Evolutionary conservation across 169 alveolate species (phyloP), one percentile per base, ranked within the genome.

Genomic region (Plasmodium falciparum): DNA sequence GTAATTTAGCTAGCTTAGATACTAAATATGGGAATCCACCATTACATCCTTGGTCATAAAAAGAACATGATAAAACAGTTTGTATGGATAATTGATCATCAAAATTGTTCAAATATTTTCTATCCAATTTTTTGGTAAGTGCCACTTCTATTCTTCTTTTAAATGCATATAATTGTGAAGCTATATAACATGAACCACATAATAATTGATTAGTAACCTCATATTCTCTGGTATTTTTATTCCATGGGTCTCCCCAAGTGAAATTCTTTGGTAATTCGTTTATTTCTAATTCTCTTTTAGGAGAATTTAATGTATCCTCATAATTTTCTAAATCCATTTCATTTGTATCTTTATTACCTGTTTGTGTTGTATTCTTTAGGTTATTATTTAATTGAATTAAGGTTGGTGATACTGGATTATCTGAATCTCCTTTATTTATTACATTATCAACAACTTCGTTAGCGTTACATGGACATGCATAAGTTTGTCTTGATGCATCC

Each of bases 101-200:
- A 54, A 89, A 75, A 43, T 85, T 65, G 50, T 73, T 83, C 86
- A 88, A 74, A n/a, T 86, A 73, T 13, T 75, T 89, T 17, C 90
- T 92, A 7, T 93, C 93, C 15, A 93, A 71, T 33, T 89, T 65
- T 67, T 95, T 96, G 8, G 93, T 92, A n/a, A 97, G 88, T 33
- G 75, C 74, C 29, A 98, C 93, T 88, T 96, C 97, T 20, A 95
- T 69, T 50, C 99, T 88, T 33, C 97, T 96, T 76, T 96, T 97
- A 17, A 98, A 91, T 22, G 92, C 95, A 65, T 89, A 94, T 43
- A 96, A 94, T 49, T 97, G 93, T 22, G 99, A 91, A 56, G 97
- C 93, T 15, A 98, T 97, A 92, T 98, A 98, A 88, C 99, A 98
- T 29, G 99, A 97, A n/a, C 99, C 99, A 88, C 99, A 98, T 52